These are phyloP conservation scores for Plectosphaerella cucumerina DNA, from an alignment of 2,329 filamentous ascomycete species.

Conservation along the genomic window DNA sequence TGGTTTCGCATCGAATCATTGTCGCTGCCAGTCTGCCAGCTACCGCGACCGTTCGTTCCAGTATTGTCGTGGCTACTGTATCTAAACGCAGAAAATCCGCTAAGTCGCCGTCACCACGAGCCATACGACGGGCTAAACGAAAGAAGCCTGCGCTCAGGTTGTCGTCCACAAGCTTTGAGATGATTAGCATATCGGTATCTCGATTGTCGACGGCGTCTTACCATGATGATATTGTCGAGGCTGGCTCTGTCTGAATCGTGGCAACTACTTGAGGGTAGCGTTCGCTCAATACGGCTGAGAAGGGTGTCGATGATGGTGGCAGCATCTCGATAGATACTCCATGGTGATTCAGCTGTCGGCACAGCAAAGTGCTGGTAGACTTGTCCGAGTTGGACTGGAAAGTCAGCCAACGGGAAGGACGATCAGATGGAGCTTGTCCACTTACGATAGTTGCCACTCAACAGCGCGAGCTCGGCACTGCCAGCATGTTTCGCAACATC, in stretches of 20 bases:
- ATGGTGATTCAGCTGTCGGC: constrained; percentile 39
- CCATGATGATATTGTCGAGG: constrained; percentile 44
- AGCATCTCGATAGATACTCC: constrained; percentile 39
- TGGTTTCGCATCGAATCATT: constrained; percentile 40
- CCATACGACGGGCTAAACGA: constrained; percentile 37
- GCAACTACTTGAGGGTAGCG: constrained; percentile 11
- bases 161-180: constrained; percentile 39
- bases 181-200: constrained; percentile 5
- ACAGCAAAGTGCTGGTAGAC: constrained; percentile 45
- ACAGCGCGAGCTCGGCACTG: constrained; percentile 42
- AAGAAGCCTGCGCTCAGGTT: constrained; percentile 43
- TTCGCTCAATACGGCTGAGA: constrained; percentile 36
- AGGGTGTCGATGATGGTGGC: constrained; percentile 45
- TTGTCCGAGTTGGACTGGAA: constrained; percentile 41
- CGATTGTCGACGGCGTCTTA: constrained; percentile 13
- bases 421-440: background rate
- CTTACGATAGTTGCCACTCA: constrained; percentile 42
- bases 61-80: constrained; percentile 18
- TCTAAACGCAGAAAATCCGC: too few relatives aligned
- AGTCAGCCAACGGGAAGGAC: constrained; percentile 11
- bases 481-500: constrained; percentile 44
- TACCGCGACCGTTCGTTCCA: constrained; percentile 40
- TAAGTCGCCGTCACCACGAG: background rate
- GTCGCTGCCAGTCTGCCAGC: constrained; percentile 41
- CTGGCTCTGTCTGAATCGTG: constrained; percentile 23